Percentiles rank a stretch among this genome's conserved stretches.
phyloP scores from a whole-genome alignment of 202 grass and related monocot genomes.

The Brachypodium distachyon region DNA sequence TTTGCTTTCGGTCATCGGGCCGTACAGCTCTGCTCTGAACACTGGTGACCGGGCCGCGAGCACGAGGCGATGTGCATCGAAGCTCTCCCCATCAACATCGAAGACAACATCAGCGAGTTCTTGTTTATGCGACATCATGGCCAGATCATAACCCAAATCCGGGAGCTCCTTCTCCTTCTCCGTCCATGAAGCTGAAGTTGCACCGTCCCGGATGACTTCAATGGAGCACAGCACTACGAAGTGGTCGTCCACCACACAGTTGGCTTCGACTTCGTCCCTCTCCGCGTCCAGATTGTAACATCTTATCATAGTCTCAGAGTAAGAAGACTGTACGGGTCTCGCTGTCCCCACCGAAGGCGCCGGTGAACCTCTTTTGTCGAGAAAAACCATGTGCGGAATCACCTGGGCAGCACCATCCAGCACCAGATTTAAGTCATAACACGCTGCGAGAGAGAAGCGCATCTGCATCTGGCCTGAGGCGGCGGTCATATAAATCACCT shows the following conservation, averaged over 20 bases:
- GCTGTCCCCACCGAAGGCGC: background rate
- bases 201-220: background rate
- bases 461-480: too few relatives aligned
- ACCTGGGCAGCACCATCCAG: background rate
- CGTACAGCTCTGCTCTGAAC: background rate
- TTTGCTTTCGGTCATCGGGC: background rate
- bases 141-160: background rate
- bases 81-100: background rate
- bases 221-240: background rate
- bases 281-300: background rate
- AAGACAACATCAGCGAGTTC: conserved; percentile 7
- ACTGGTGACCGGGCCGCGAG: background rate
- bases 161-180: background rate
- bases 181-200: background rate
- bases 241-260: background rate
- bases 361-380: background rate
- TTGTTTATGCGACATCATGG: background rate
- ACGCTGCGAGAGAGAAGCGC: too few relatives aligned
- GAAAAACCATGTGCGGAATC: background rate
- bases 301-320: background rate
- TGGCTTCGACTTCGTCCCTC: background rate
- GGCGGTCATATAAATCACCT: too few relatives aligned
- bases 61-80: background rate
- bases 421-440: too few relatives aligned
- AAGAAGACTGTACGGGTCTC: too few relatives aligned